Percentiles rank a stretch among this genome's conserved stretches.
phyloP scores from a whole-genome alignment of 805 yeast genomes.

The Zygotorulaspora sp. region DNA sequence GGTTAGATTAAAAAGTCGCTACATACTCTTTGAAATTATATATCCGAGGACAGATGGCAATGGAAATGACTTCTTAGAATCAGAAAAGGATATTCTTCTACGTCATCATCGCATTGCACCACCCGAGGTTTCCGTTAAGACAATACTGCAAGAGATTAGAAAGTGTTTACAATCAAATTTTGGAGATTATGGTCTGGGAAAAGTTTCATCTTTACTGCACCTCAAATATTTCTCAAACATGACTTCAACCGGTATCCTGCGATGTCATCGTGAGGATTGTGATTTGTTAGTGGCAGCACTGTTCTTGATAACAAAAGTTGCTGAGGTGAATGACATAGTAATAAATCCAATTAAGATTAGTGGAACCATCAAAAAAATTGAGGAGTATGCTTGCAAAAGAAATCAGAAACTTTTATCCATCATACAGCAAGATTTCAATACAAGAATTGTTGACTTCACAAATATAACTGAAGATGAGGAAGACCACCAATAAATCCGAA shows the following conservation, averaged over 20 bases:
- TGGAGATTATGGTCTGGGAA: conserved; percentile 77
- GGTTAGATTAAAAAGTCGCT: conserved; percentile 87
- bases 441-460: conserved; percentile 15
- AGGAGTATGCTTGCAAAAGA: conserved; percentile 58
- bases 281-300: conserved; percentile 65
- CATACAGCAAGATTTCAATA: conserved; percentile 11
- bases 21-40: conserved; percentile 72
- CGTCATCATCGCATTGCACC: conserved; percentile 51
- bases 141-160: conserved; percentile 51
- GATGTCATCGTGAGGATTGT: conserved; percentile 65
- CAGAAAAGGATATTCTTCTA: conserved; percentile 31
- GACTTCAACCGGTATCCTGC: conserved; percentile 79
- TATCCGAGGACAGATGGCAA: conserved; percentile 47
- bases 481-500: no score
- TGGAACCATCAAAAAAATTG: conserved; percentile 85
- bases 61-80: conserved; percentile 2
- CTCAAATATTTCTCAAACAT: conserved; percentile 75
- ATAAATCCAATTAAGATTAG: conserved; percentile 65
- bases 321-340: conserved; percentile 44
- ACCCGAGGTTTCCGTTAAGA: conserved; percentile 43
- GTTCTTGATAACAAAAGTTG: conserved; percentile 48
- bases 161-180: conserved; percentile 55
- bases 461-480: conserved; percentile 18
- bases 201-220: conserved; percentile 52
- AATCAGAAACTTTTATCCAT: conserved; percentile 19